A percentile compares a stretch with the other conserved stretches of the same genome.
Conservation (phyloP, 192 early-diverging fungal genomes). For the Coemansia sp. region DNA sequence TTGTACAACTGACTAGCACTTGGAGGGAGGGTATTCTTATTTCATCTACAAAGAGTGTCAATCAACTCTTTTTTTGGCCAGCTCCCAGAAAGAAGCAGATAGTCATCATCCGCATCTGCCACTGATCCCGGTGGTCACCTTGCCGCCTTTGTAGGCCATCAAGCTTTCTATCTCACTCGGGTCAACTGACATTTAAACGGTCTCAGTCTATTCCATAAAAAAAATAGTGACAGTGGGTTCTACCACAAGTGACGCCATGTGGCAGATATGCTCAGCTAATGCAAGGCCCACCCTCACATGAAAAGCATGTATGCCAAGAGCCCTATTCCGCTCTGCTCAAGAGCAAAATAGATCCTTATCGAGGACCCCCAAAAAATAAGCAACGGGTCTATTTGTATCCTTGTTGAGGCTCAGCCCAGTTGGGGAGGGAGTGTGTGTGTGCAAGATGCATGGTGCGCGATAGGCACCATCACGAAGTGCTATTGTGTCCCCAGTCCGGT, state of each 20-base stretch:
- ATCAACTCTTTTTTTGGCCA: neutral
- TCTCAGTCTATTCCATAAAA: too few species aligned
- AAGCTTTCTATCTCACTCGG: neutral
- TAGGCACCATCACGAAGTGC: too few species aligned
- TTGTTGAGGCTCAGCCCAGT: neutral
- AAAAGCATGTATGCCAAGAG: neutral
- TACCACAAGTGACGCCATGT: neutral
- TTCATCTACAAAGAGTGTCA: neutral
- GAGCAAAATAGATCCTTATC: neutral
- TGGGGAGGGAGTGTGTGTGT: neutral
- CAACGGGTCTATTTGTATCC: neutral
- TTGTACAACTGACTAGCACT: neutral
- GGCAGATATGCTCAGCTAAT: neutral
- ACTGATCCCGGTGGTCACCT: neutral
- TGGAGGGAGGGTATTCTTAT: neutral
- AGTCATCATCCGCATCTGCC: neutral
- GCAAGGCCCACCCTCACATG: neutral
- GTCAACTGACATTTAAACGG: too few species aligned
- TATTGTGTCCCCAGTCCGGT: neutral
- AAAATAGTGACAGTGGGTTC: too few species aligned
- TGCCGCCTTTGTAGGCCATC: neutral
- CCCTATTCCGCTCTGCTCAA: neutral
- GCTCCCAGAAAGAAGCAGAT: neutral
- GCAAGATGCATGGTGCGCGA: neutral
- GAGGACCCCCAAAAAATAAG: neutral